Conservation (phyloP, 306 rosid species). For the Elaeagnus macrophylla region DNA sequence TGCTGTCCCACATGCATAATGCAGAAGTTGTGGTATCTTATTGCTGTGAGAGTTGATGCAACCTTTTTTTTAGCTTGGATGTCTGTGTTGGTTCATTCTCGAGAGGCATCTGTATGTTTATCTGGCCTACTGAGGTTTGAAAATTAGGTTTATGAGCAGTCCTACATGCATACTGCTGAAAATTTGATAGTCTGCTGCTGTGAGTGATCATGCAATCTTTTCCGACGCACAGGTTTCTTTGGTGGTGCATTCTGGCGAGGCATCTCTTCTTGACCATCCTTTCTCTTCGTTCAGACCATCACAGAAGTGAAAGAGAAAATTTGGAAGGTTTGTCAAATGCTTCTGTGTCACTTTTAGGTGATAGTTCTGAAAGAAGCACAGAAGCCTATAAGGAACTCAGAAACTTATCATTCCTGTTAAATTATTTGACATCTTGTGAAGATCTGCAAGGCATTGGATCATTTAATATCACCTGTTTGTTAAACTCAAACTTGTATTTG, state of each 20-base stretch:
- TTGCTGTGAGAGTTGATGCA: too few relatives aligned
- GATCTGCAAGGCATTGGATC: constrained; percentile 93
- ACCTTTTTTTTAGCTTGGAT: too few relatives aligned
- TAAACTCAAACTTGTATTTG: constrained; percentile 56
- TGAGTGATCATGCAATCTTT: constrained; percentile 56
- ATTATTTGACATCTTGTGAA: constrained; percentile 53
- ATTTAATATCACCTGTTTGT: constrained; percentile 80
- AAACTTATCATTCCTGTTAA: constrained; percentile 28
- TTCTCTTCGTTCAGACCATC: constrained; percentile 37
- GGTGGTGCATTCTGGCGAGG: constrained; percentile 56
- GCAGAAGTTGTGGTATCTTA: too few relatives aligned
- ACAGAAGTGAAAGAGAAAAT: constrained; percentile 27
- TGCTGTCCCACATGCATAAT: too few relatives aligned
- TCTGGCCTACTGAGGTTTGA: constrained; percentile 18
- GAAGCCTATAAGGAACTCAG: constrained; percentile 21
- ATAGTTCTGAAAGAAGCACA: too few relatives aligned
- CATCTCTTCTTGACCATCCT: constrained; percentile 33
- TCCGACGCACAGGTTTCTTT: constrained; percentile 42
- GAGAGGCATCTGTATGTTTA: too few relatives aligned
- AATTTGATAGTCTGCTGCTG: constrained; percentile 13
- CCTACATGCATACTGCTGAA: constrained; percentile 15
- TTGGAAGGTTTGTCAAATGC: constrained; percentile 31
- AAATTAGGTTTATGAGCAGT: constrained; percentile 27
- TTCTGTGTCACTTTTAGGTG: constrained; percentile 25
- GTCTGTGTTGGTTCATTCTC: too few relatives aligned